Evolutionary conservation across 306 rosid genomes (phyloP), one percentile per base, ranked within the genome.

Genomic region (Rosa rugosa): DNA sequence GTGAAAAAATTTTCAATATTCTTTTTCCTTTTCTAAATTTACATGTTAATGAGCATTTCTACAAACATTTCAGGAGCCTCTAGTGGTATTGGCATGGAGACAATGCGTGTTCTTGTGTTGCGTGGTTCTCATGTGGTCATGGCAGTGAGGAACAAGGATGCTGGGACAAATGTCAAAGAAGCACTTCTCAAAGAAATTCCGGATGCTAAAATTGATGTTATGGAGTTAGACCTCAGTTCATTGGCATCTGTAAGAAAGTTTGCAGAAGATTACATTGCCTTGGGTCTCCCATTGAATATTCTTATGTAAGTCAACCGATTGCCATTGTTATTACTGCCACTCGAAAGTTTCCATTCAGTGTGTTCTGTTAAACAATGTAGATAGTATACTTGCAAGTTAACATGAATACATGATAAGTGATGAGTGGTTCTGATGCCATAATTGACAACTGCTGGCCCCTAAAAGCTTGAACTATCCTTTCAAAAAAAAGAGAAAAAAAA

Each of bases 31-130:
- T 40, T 25, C 66, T 11, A 25, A 60, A 59, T 10, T 23, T 25
- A 60, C 14, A 60, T 0, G 36, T 47, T 47, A 40, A 9, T 23
- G 36, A 23, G 66, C 16, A 8, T 63, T 13, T 34, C 12, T 16
- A 31, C 3, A 63, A 63, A 5, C 10, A 69, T 76, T 31, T 75
- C 91, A 91, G 98, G 97, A 69, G 90, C 97, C 59, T 85, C 95
- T n/a, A 83, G 91, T 83, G 98, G 97, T 18, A 91, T 91, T 84
- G 97, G 97, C 6, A 68, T 22, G 5, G 97, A 94, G 82, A 90
- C 92, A 44, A 64, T 94, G 38, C 83, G 97, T 59, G 93, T 90
- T 77, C 97, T 94, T 77, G 96, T 91, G 7, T 72, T 91, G 83
- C 91, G 90, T 17, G 96, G 98, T 22, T 91, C 84, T 45, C 96